A percentile compares a stretch with the other conserved stretches of the same genome.
These are phyloP conservation scores for Mycena rosella DNA, from an alignment of 768 basidiomycete genomes.

Conservation along the genomic window DNA sequence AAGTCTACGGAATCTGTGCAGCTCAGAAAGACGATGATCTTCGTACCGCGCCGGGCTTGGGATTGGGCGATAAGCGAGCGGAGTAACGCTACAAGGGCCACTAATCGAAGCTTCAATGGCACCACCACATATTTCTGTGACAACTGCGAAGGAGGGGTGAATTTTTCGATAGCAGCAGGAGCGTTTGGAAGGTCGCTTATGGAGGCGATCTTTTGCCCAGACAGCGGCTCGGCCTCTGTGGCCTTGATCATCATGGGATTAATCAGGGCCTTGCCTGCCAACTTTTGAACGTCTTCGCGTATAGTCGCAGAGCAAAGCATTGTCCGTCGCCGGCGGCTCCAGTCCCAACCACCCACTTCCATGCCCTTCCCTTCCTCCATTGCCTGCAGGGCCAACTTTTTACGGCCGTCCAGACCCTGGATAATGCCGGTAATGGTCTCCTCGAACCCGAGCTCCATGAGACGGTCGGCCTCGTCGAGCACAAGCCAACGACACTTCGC, in stretches of 20 bases:
- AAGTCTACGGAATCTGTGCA: conserved; percentile 99
- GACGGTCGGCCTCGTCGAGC: conserved; percentile 95
- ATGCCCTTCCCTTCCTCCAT: conserved; percentile 72
- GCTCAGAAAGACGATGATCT: conserved; percentile 95
- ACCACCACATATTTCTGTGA: conserved; percentile 91
- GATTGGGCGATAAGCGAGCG: conserved; percentile 82
- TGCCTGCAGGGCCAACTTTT: conserved; percentile 78
- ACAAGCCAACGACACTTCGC: conserved; percentile 97
- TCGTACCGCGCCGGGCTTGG: conserved; percentile 64
- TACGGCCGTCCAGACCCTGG: conserved; percentile 85
- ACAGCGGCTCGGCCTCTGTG: conserved; percentile 60
- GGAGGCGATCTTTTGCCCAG: conserved; percentile 32
- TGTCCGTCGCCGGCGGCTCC: conserved; percentile 82
- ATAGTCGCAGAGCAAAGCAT: conserved; percentile 98
- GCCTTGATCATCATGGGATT: conserved; percentile 90
- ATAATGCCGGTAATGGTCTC: conserved; percentile 94
- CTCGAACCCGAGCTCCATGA: conserved; percentile 99
- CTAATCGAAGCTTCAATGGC: conserved; percentile 94
- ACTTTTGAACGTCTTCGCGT: conserved; percentile 92
- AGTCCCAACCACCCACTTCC: conserved; percentile 90
- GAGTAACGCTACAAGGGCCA: conserved; percentile 88
- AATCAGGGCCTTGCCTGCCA: conserved; percentile 85
- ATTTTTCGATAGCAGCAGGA: conserved; percentile 61
- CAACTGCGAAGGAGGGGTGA: conserved; percentile 95
- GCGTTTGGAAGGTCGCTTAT: conserved; percentile 37